Base-by-base conservation (phyloP, 1,284 basidiomycete species). In the Neolentinus lepideus region DNA sequence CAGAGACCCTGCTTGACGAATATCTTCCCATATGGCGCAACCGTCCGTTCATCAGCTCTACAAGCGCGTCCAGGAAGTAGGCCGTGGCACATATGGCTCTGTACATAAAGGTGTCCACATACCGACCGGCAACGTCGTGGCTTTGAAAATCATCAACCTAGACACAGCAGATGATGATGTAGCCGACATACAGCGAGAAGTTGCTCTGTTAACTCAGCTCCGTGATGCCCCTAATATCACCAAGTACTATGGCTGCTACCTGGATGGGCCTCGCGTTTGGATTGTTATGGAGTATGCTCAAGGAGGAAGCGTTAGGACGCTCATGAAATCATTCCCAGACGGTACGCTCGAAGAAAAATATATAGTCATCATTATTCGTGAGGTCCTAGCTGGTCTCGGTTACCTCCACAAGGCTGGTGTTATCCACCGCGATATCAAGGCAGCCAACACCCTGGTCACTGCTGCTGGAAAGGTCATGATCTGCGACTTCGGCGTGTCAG, bases 211-310 rank as follows among this genome's bases (percentile, higher is more conserved):
- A 29, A 90, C 91, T 53, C 92, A 96, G 67, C 81, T 99, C 43
- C 79, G 92, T 43, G 91, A 93, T 61, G 83, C 83, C 0, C 89
- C 90, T 55, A 99, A 99, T 67, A 86, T 99, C 62, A 97, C 94
- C 45, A 87, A 91, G 62, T 99, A 99, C 74, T 98, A 90, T 73
- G 96, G 94, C 22, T 98, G 95, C 71, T 89, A 92, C 74, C 82
- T 98, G 67, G 90, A 96, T 67, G 94, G 94, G 0, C 90, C 94
- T 25, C 90, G 92, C 53, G 90, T 99, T 3, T 99, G 97, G 94
- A 99, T 99, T 62, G 93, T 91, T 38, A 99, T 99, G 97, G 97
- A 99, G 70, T 90, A 89, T 66, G 97, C 97, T 4, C 88, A 94
- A 61, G 97, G 96, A 2, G 97, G 97, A 9, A 97, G 93, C 66